Evolutionary conservation across 306 rosid genomes (phyloP), one percentile per base, ranked within the genome.

Genomic region (Vicia faba): DNA sequence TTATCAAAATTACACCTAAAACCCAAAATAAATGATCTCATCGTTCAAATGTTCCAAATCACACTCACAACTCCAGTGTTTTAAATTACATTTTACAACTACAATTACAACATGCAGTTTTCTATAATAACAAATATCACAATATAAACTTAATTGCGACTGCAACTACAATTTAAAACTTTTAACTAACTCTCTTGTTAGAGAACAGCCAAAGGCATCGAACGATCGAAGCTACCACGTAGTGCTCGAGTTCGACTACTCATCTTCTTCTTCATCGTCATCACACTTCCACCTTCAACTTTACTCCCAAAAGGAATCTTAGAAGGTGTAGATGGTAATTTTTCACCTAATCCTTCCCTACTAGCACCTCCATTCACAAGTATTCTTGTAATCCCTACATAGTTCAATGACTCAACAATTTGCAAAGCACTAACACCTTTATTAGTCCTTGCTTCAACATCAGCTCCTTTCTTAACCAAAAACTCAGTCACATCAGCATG

Each of bases 381-480:
- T 59, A 92, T 76, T 86, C 88, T 89, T 3, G 88, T 78, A 55
- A 87, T 81, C 62, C 97, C 91, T 2, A 55, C 74, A 20, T 88
- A 85, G 43, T 82, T 79, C 53, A 92, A 65, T 0, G 92, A 82
- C 76, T 89, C 88, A 0, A 91, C 96, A 18, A 92, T 85, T 33
- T 82, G 87, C 75, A 87, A 53, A 2, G 92, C 84, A 1, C 82
- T 87, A n/a, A 82, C 84, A 2, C 96, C 97, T 61, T 85, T 92
- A 11, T 71, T 82, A 0, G 97, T 92, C 54, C 79, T 60, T 1
- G 90, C 88, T 44, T 89, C 96, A 1, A 74, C 87, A 29, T 88
- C 89, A 0, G 83, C 92, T 31, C 95, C 95, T 65, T 80, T 92
- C 87, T 92, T 85, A 53, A 89, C 85, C 72, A 92, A 65, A 71